These are phyloP conservation scores for Aristolochia californica DNA, from an alignment of 164 flowering plant genomes.

Conservation along the genomic window DNA sequence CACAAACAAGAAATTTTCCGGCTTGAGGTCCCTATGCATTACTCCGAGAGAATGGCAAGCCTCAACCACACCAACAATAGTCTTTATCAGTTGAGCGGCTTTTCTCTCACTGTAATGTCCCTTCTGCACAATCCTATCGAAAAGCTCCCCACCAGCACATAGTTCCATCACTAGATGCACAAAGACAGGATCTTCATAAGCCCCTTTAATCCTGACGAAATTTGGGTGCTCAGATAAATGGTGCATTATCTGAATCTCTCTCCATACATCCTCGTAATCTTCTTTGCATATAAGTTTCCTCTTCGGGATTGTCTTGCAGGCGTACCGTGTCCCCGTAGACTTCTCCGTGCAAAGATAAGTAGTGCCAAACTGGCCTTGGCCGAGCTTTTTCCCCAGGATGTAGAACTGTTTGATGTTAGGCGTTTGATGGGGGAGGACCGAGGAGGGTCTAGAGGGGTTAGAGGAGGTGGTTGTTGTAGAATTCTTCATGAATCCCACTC, in stretches of 20 bases:
- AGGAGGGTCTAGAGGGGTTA: slow-evolving; percentile 3
- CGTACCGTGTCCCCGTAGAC: slow-evolving; percentile 35
- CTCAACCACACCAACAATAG: slow-evolving; percentile 78
- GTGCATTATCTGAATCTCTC: slow-evolving; percentile 98
- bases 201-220: slow-evolving; percentile 68
- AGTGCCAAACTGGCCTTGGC: slow-evolving; percentile 95
- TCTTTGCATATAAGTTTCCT: slow-evolving; percentile 64
- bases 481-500: slow-evolving; percentile 18
- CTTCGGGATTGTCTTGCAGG: slow-evolving; percentile 89
- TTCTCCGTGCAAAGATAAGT: slow-evolving; percentile 63
- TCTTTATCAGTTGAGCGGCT: slow-evolving; percentile 63
- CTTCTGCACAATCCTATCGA: slow-evolving; percentile 71
- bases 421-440: slow-evolving; percentile 62
- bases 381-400: slow-evolving; percentile 60
- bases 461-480: slow-evolving; percentile 5
- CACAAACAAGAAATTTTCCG: slow-evolving; percentile 86
- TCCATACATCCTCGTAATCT: slow-evolving; percentile 81
- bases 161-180: slow-evolving; percentile 91
- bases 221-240: slow-evolving; percentile 72
- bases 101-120: slow-evolving; percentile 81
- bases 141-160: slow-evolving; percentile 86
- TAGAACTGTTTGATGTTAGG: slow-evolving; percentile 54
- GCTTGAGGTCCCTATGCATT: slow-evolving; percentile 91
- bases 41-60: slow-evolving; percentile 91
- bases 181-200: slow-evolving; percentile 70